phyloP scores from a whole-genome alignment of 805 yeast genomes.

The Starmerella asiatica region DNA sequence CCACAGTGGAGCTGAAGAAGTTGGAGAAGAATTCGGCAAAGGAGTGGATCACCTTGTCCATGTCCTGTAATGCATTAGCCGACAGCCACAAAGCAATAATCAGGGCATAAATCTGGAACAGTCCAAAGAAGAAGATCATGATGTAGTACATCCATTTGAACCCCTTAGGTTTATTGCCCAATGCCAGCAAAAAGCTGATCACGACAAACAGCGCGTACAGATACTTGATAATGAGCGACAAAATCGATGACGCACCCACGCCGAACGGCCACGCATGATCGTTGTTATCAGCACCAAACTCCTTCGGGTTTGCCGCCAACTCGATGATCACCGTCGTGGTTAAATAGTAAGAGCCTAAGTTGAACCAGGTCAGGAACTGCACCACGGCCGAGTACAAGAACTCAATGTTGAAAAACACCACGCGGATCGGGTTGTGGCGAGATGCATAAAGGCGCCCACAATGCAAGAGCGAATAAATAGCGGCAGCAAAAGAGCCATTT shows the following conservation, averaged over 20 bases:
- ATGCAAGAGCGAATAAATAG: conserved; percentile 40
- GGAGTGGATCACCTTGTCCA: conserved; percentile 19
- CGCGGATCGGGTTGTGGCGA: conserved; percentile 39
- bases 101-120: conserved; percentile 46
- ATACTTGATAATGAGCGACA: conserved; percentile 43
- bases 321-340: conserved; percentile 49
- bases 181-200: conserved; percentile 47
- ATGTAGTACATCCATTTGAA: conserved; percentile 41
- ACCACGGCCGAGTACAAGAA: conserved; percentile 42
- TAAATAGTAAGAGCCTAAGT: conserved; percentile 47
- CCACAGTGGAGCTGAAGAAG: conserved; percentile 34
- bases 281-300: conserved; percentile 34
- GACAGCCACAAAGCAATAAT: conserved; percentile 49
- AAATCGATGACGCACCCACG: conserved; percentile 27
- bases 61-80: conserved; percentile 35
- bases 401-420: conserved; percentile 41
- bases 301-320: conserved; percentile 30
- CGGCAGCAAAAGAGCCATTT: conserved; percentile 58
- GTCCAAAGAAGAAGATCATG: conserved; percentile 43
- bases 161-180: conserved; percentile 54
- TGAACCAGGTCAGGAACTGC: conserved; percentile 49
- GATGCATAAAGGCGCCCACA: conserved; percentile 44
- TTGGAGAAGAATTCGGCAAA: conserved; percentile 24
- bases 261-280: conserved; percentile 30
- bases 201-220: conserved; percentile 44